These are phyloP conservation scores for Auricularia sp. DNA, from an alignment of 768 basidiomycete genomes.

Conservation along the genomic window DNA sequence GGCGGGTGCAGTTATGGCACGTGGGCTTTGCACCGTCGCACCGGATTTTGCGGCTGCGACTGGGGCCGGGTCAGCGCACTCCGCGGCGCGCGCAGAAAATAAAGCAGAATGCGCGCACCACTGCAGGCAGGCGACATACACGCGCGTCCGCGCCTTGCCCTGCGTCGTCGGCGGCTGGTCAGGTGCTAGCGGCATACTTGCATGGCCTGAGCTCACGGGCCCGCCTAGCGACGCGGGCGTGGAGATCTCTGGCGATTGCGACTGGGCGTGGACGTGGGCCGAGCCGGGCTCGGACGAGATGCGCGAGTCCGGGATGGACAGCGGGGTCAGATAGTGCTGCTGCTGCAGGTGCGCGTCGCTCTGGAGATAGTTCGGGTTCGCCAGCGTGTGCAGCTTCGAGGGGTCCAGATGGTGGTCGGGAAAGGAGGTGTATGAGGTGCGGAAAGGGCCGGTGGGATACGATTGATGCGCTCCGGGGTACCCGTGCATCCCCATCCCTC, in stretches of 20 bases:
- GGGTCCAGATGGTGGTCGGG: neutral
- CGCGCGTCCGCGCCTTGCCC: constrained; percentile 64
- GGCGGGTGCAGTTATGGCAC: constrained; percentile 63
- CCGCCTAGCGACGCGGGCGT: neutral
- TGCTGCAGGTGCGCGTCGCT: neutral
- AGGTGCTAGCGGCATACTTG: constrained; percentile 37
- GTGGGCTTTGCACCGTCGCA: constrained; percentile 73
- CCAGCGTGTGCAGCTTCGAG: neutral
- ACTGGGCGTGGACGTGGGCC: neutral
- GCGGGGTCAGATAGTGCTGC: neutral
- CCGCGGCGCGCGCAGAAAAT: neutral
- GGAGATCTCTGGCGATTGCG: neutral
- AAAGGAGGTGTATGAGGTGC: neutral
- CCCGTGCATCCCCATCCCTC: neutral
- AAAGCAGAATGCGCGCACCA: constrained; percentile 37
- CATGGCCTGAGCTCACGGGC: neutral
- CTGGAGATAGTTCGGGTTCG: neutral
- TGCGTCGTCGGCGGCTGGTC: constrained; percentile 76
- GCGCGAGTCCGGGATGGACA: constrained; percentile 1
- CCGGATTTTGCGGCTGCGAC: constrained; percentile 69
- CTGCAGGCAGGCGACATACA: constrained; percentile 71
- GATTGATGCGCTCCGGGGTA: neutral
- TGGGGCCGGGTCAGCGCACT: constrained; percentile 17
- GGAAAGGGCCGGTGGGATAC: neutral
- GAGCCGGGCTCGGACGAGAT: neutral